phyloP scores from a whole-genome alignment of 768 basidiomycete genomes.

The Termitomyces sp. region DNA sequence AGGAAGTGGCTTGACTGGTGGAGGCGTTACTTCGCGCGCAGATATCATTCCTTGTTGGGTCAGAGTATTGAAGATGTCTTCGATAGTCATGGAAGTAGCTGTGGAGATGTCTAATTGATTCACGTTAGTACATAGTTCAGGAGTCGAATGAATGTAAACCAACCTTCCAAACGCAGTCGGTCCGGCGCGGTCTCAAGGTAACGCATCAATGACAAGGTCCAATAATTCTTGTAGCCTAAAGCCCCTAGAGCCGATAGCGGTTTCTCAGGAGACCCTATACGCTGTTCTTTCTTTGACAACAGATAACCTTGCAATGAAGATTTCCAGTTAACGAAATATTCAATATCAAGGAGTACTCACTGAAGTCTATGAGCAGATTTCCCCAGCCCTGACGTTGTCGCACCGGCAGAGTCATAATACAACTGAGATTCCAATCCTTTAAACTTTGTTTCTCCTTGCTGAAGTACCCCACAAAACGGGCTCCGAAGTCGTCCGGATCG shows the following conservation, averaged over 20 bases:
- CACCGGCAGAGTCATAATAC: slow-evolving; percentile 98
- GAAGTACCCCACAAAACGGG: slow-evolving; percentile 96
- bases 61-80: slow-evolving; percentile 80
- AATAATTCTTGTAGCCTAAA: slow-evolving; percentile 92
- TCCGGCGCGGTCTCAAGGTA: slow-evolving; percentile 58
- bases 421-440: slow-evolving; percentile 96
- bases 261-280: slow-evolving; percentile 91
- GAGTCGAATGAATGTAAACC: slow-evolving; percentile 16
- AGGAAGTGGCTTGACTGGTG: slow-evolving; percentile 57
- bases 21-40: slow-evolving; percentile 41
- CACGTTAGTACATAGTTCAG: neutral
- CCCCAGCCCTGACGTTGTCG: slow-evolving; percentile 96
- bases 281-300: slow-evolving; percentile 89
- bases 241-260: slow-evolving; percentile 91
- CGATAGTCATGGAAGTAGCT: slow-evolving; percentile 85
- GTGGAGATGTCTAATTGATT: slow-evolving; percentile 65
- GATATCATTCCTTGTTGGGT: slow-evolving; percentile 70
- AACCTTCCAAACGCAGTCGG: slow-evolving; percentile 71
- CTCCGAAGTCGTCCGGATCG: slow-evolving; percentile 82
- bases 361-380: slow-evolving; percentile 95
- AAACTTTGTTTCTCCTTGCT: slow-evolving; percentile 97
- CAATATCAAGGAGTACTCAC: slow-evolving; percentile 44
- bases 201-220: slow-evolving; percentile 84
- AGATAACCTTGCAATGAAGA: slow-evolving; percentile 67
- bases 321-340: neutral